Base-by-base conservation (phyloP, 2,329 filamentous ascomycete species). In the Aquanectria penicillioides region DNA sequence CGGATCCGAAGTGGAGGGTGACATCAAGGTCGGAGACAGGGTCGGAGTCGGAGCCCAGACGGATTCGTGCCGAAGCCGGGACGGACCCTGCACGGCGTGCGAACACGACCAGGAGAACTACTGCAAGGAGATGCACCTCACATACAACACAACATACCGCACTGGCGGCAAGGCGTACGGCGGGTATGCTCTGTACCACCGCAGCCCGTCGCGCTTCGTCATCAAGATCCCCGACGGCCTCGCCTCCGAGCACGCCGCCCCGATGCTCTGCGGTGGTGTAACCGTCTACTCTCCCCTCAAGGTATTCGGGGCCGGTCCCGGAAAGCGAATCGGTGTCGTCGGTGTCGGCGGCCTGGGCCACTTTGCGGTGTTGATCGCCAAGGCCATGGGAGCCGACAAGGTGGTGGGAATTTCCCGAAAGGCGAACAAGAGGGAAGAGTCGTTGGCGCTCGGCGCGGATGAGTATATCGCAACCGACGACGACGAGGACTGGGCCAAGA, bases 231-330 rank as follows among this genome's bases (percentile, higher is more conserved):
- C 92, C 6, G 89, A 92, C 10, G 85, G 81, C 36, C 82, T 95
- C 22, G 70, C 79, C 2, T 82, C 81, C 31, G 78, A 79, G 40
- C 74, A 86, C 36, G 90, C 89, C 0, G 92, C 91, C 1, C 90
- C 90, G 1, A 92, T 93, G 89, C 83, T 95, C 59, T 96, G 92
- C 74, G 92, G 91, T 10, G 92, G 92, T 56, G 81, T 94, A 33
- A 95, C 92, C 0, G 86, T 87, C 38, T 96, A 89, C 78, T 89
- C 85, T 43, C 92, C 92, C 0, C 82, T 96, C 2, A 87, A 91
- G 57, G 83, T 91, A 40, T 88, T 92, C 69, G 89, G 89, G 18
- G 83, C 83, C 58, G 89, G 90, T 0, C 89, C 89, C 1, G 91
- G 91, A 56, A 91, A 90, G 80, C 91, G 90, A 77, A 84, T 92